Base-by-base conservation (phyloP, 768 basidiomycete species). In the Serendipita vermifera region DNA sequence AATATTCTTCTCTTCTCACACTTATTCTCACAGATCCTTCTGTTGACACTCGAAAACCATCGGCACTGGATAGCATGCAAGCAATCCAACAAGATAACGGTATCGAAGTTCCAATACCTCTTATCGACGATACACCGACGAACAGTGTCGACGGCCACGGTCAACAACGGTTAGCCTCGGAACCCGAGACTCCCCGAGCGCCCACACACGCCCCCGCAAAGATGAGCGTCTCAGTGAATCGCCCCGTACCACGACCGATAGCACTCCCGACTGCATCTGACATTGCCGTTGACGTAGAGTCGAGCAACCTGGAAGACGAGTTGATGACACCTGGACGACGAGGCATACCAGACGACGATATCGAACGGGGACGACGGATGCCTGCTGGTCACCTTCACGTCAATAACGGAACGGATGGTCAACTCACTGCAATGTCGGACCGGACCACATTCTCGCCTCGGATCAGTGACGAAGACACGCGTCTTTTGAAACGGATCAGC, bases 231-330 rank as follows among this genome's bases (percentile, higher is more conserved):
- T 29, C 55, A 4, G 20, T 38, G n/a, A 33, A 14, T 24, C 33
- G 31, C 22, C 56, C 43, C 5, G 43, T 46, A 15, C 56, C 56
- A 20, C 56, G 38, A 33, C 56, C 56, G 11, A 57, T 57, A 41
- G 56, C 35, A 15, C 56, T 57, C 11, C 56, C 56, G 14, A 57
- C 56, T 6, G 14, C 31, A 26, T 57, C 56, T 5, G 46, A 57
- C 24, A 57, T 57, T 29, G 46, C 46, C 11, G 29, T 51, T 2
- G 46, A 51, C 17, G 22, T 51, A 22, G 46, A 22, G 3, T 22
- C 26, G 9, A 51, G 22, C 24, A 29, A 22, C 5, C 32, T 51
- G 9, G 46, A 9, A 22, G 46, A 51, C n/a, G n/a, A 7, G n/a
- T n/a, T n/a, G n/a, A n/a, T n/a, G n/a, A n/a, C n/a, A n/a, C n/a